Evolutionary conservation across 208 protist species (phyloP).

Genomic region (Porcisia deanei): DNA sequence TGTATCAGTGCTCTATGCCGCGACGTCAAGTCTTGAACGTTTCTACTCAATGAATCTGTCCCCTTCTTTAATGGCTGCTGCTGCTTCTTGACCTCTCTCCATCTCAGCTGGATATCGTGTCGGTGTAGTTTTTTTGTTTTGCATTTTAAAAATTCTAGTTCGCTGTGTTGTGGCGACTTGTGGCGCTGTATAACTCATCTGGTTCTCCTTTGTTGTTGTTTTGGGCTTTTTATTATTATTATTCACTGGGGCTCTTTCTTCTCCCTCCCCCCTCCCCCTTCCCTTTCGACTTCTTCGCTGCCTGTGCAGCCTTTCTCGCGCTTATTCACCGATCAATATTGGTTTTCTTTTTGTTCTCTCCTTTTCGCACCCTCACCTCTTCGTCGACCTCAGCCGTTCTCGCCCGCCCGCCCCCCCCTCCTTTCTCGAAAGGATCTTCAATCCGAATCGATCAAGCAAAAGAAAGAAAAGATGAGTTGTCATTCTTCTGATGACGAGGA

Average conservation of each 20-base stretch:
- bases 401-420: not conserved
- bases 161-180: not conserved
- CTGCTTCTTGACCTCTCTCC: too few relatives aligned
- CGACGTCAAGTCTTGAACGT: too few relatives aligned
- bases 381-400: too few relatives aligned
- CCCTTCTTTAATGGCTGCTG: too few relatives aligned
- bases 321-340: too few relatives aligned
- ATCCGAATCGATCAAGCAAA: not conserved
- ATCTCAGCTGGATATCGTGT: too few relatives aligned
- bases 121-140: not conserved
- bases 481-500: conserved; percentile 74
- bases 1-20: not conserved
- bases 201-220: not conserved
- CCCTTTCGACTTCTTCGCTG: not conserved
- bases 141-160: not conserved
- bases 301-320: too few relatives aligned
- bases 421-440: too few relatives aligned
- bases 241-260: not conserved
- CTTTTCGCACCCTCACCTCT: too few relatives aligned
- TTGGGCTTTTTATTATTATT: not conserved
- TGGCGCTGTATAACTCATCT: not conserved
- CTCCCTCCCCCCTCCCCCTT: not conserved
- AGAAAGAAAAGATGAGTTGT: conserved; percentile 15
- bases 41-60: too few relatives aligned
- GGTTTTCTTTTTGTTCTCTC: too few relatives aligned